Evolutionary conservation across 352 stramenopile genomes (phyloP), one percentile per base, ranked within the genome.

Genomic region (Pythium myriotylum): DNA sequence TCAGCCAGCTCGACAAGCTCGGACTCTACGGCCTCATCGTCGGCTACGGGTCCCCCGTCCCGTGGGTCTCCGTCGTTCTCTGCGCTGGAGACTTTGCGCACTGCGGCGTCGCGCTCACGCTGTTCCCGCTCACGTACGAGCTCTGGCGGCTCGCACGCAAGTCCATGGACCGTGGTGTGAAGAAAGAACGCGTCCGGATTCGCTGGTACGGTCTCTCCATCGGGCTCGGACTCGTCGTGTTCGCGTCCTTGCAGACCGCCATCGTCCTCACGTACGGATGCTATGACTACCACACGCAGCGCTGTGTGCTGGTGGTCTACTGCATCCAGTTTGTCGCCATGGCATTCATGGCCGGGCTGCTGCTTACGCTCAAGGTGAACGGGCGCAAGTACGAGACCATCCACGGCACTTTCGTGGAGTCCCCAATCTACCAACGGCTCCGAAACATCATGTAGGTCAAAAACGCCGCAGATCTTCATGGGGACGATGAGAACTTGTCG

Each of bases 361-460:
- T 89, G 10, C 16, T 81, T 0, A 59, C 59, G 24, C 72, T 89
- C 16, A 87, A 87, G 45, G 54, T 72, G n/a, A 70, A 67, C 17
- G 79, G 78, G 39, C 72, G 80, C 33, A 74, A 89, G 53, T 80
- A 81, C 42, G 82, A 91, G 51, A 86, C 76, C 27, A 73, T 89
- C 2, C 75, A 88, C 50, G 80, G 80, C 19, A 66, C 76, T 32
- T 86, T 91, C 42, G 67, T 87, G 47, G 70, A 62, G 1, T 91
- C 81, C 5, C 81, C 81, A 14, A 63, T 91, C 17, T 91, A 91
- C 52, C 65, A 80, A 49, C 73, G 81, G 41, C 78, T 91, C 59
- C 81, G 88, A 61, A 67, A 68, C 19, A 89, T 91, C 67, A 81
- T 91, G 76, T 79, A 74, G 40, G 57, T 54, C 19, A 48, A 48